Percentiles rank a stretch among this genome's conserved stretches.
Conservation (phyloP, 2,329 filamentous ascomycete genomes). For the Botrytis pseudocinerea region DNA sequence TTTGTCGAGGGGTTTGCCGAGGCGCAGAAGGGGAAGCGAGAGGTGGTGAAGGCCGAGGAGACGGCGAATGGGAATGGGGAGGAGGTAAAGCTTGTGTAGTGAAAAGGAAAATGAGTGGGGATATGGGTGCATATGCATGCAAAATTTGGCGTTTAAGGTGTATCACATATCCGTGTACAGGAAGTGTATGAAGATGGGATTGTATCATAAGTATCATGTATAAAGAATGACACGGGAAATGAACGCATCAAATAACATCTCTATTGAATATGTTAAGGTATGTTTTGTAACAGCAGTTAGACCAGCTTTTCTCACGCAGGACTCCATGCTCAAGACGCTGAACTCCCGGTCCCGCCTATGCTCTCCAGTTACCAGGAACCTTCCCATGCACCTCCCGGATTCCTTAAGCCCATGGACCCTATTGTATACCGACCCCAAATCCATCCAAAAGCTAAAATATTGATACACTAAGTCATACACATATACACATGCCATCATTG, state of each 20-base stretch:
- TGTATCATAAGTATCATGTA: slow-evolving; percentile 16
- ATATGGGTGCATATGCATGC: slow-evolving; percentile 9
- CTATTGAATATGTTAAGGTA: slow-evolving; percentile 1
- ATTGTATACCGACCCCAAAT: neutral
- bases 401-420: slow-evolving; percentile 5
- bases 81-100: slow-evolving; percentile 12
- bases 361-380: neutral
- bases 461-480: slow-evolving; percentile 12
- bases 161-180: neutral
- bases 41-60: neutral
- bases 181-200: slow-evolving; percentile 19
- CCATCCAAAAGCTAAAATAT: slow-evolving; percentile 13
- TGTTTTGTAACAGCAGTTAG: neutral
- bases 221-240: slow-evolving; percentile 4
- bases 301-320: neutral
- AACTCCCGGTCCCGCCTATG: neutral
- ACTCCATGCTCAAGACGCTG: neutral
- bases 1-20: slow-evolving; percentile 21
- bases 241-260: neutral
- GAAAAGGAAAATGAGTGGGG: neutral
- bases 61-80: neutral
- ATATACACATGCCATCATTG: neutral
- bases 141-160: slow-evolving; percentile 19
- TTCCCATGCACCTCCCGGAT: slow-evolving; percentile 2
- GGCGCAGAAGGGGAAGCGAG: slow-evolving; percentile 9